Evolutionary conservation across 331 rosid genomes (phyloP).

Genomic region (Saraca asoca): DNA sequence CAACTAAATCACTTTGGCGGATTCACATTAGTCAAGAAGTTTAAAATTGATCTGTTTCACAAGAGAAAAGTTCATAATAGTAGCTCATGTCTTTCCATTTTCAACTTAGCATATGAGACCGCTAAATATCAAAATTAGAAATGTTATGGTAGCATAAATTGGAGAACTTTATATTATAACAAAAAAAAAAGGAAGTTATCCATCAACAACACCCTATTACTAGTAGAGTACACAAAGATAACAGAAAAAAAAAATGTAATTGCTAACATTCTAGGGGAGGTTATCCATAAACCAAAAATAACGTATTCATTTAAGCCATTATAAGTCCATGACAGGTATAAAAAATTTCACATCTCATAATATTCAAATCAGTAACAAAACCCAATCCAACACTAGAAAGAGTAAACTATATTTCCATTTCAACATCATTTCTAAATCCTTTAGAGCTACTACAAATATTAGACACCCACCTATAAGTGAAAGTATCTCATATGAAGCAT

Average conservation of each 20-base stretch:
- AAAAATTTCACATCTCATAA: conserved; percentile 13
- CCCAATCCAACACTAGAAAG: conserved; percentile 1
- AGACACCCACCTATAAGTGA: background rate
- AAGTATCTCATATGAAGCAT: background rate
- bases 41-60: no score
- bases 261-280: background rate
- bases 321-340: background rate
- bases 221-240: background rate
- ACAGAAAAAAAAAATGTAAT: background rate
- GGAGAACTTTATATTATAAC: no score
- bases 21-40: no score
- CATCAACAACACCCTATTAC: background rate
- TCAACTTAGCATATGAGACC: no score
- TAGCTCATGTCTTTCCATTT: no score
- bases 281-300: conserved; percentile 4
- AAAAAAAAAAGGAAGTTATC: no score
- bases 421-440: background rate
- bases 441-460: background rate
- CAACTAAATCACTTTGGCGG: no score
- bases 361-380: background rate
- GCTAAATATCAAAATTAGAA: no score
- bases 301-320: background rate
- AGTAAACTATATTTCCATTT: conserved; percentile 2
- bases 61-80: no score
- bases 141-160: no score